phyloP scores from a whole-genome alignment of 495 filamentous ascomycete species.

The Ascobolus immersus region DNA sequence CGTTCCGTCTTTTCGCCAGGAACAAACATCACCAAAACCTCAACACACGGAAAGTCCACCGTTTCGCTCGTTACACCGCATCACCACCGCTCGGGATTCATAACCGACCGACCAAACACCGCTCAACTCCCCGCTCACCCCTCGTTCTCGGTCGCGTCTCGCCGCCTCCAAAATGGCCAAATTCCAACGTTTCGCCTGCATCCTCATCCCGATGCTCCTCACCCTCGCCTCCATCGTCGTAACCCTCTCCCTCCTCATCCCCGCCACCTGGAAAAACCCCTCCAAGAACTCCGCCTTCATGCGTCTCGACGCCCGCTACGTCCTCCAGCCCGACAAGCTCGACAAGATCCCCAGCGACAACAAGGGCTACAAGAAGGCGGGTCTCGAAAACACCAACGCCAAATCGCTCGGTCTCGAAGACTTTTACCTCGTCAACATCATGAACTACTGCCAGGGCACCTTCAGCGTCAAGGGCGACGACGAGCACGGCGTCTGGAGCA shows the following conservation, averaged over 20 bases:
- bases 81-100: too few relatives aligned
- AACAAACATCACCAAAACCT: too few relatives aligned
- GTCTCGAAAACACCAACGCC: conserved; percentile 22
- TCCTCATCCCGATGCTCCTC: conserved; percentile 38
- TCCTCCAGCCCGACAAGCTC: conserved; percentile 4
- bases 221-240: conserved; percentile 38
- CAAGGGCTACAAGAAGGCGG: conserved; percentile 7
- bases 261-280: not conserved
- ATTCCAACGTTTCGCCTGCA: conserved; percentile 38
- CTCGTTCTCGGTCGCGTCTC: too few relatives aligned
- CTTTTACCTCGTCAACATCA: conserved; percentile 59
- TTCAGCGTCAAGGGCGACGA: conserved; percentile 20
- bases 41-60: too few relatives aligned
- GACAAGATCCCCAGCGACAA: conserved; percentile 7
- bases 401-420: conserved; percentile 36
- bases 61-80: too few relatives aligned
- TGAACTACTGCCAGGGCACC: conserved; percentile 57
- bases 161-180: conserved; percentile 34
- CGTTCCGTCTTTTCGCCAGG: too few relatives aligned
- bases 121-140: too few relatives aligned
- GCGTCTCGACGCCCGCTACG: conserved; percentile 13
- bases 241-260: conserved; percentile 25
- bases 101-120: too few relatives aligned
- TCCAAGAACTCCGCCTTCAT: not conserved
- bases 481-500: conserved; percentile 20